phyloP scores from a whole-genome alignment of 2,329 filamentous ascomycete genomes.

The Cylindrodendrum hubeiense region DNA sequence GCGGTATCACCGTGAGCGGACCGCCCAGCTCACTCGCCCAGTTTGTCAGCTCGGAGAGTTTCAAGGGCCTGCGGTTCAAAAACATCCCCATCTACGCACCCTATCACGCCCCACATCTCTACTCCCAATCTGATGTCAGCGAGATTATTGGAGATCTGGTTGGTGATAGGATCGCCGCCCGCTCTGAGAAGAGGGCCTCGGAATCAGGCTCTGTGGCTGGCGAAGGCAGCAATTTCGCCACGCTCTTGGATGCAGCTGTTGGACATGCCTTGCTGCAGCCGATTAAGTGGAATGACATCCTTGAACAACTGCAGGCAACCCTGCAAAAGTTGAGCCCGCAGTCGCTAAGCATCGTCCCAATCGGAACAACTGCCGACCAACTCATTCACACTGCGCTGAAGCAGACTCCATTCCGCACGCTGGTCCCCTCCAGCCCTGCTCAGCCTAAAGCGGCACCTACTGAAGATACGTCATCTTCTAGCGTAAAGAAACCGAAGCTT shows the following conservation, averaged over 20 bases:
- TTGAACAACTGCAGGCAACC: constrained; percentile 16
- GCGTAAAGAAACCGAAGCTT: constrained; percentile 31
- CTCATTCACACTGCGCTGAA: constrained; percentile 37
- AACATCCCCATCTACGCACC: constrained; percentile 34
- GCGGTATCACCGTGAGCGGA: constrained; percentile 34
- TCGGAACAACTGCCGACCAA: constrained; percentile 32
- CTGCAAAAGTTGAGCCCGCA: neutral
- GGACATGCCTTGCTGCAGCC: constrained; percentile 26
- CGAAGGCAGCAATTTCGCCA: constrained; percentile 30
- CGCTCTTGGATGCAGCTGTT: constrained; percentile 30
- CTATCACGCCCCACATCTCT: constrained; percentile 36
- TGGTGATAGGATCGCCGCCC: neutral
- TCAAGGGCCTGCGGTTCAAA: constrained; percentile 22
- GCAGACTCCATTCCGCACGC: constrained; percentile 27
- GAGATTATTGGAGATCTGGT: constrained; percentile 19
- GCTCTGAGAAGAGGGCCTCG: constrained; percentile 8
- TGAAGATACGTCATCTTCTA: rapidly evolving
- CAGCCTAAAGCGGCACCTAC: rapidly evolving
- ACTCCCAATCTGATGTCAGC: constrained; percentile 29
- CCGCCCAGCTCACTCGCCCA: constrained; percentile 30
- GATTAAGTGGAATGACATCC: constrained; percentile 31
- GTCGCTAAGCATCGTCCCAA: constrained; percentile 21
- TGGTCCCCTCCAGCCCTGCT: neutral
- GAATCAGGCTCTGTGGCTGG: too few species aligned
- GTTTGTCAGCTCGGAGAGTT: constrained; percentile 15